Evolutionary conservation across 1,284 basidiomycete species (phyloP).

Genomic region (Papiliotrema flavescens): DNA sequence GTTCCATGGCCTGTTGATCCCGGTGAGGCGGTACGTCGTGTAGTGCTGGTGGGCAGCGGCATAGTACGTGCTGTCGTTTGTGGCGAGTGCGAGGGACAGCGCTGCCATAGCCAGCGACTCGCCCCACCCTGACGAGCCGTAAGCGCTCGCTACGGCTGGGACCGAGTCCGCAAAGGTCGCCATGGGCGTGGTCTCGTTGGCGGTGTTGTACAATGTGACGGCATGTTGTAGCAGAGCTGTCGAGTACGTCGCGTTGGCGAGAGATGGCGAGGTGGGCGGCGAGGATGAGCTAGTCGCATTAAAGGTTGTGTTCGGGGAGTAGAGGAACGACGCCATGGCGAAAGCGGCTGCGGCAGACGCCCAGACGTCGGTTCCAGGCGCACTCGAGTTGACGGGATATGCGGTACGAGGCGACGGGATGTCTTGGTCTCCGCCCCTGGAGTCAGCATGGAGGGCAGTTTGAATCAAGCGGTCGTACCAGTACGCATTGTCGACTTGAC

Average conservation of each 20-base stretch:
- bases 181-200: constrained; percentile 53
- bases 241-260: constrained; percentile 73
- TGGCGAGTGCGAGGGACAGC: constrained; percentile 69
- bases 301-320: constrained; percentile 58
- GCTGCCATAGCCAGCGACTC: constrained; percentile 60
- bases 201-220: constrained; percentile 69
- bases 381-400: constrained; percentile 70
- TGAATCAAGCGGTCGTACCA: constrained; percentile 25
- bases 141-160: constrained; percentile 62
- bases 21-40: constrained; percentile 57
- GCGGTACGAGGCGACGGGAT: constrained; percentile 72
- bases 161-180: constrained; percentile 55
- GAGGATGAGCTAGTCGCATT: constrained; percentile 44
- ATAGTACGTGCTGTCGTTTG: constrained; percentile 60
- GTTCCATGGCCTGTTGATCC: constrained; percentile 66
- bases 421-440: constrained; percentile 76
- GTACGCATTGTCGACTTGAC: constrained; percentile 68
- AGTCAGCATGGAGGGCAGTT: background rate
- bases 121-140: constrained; percentile 62
- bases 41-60: constrained; percentile 65
- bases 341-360: constrained; percentile 80
- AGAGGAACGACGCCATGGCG: constrained; percentile 76
- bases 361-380: constrained; percentile 83
- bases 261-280: constrained; percentile 57
- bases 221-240: constrained; percentile 68